Percentiles rank a stretch among this genome's conserved stretches.
Conservation (phyloP, 164 flowering plant species). For the Chimonanthus salicifolius region DNA sequence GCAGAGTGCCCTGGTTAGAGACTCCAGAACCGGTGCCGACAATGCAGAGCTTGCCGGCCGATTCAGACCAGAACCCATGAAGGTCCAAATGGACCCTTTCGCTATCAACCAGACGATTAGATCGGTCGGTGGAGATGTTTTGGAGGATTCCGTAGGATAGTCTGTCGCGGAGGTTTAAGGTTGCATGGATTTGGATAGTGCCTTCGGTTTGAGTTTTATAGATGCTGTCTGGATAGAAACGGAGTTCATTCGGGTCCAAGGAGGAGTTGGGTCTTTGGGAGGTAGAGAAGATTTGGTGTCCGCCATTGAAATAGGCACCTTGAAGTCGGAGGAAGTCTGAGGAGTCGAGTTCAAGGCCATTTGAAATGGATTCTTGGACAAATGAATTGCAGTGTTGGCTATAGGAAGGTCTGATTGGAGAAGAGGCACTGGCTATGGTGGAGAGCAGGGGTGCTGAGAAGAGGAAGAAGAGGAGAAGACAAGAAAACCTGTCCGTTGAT, state of each 20-base stretch:
- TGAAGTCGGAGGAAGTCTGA: neutral
- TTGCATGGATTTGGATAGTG: slow-evolving; percentile 17
- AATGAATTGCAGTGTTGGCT: slow-evolving; percentile 16
- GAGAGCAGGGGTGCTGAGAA: neutral
- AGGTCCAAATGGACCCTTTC: slow-evolving; percentile 18
- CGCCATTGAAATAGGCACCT: slow-evolving; percentile 17
- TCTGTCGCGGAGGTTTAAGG: slow-evolving; percentile 4
- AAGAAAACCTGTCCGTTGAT: neutral
- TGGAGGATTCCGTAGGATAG: neutral
- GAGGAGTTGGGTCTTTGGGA: neutral
- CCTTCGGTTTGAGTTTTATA: slow-evolving; percentile 13
- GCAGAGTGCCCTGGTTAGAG: slow-evolving; percentile 22
- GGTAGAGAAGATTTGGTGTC: slow-evolving; percentile 7
- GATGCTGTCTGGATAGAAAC: slow-evolving; percentile 1
- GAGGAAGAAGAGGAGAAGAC: neutral
- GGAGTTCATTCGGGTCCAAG: slow-evolving; percentile 5
- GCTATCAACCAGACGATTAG: neutral
- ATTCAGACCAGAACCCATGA: slow-evolving; percentile 48
- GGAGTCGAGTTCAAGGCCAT: neutral
- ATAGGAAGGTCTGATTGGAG: slow-evolving; percentile 9
- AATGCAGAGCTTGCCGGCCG: slow-evolving; percentile 48
- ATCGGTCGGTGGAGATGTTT: neutral
- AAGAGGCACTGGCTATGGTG: neutral
- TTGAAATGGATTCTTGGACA: slow-evolving; percentile 12
- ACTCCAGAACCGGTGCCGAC: slow-evolving; percentile 31